These are phyloP conservation scores for Phellopilus nigrolimitatus DNA, from an alignment of 1,284 basidiomycete species.

Conservation along the genomic window DNA sequence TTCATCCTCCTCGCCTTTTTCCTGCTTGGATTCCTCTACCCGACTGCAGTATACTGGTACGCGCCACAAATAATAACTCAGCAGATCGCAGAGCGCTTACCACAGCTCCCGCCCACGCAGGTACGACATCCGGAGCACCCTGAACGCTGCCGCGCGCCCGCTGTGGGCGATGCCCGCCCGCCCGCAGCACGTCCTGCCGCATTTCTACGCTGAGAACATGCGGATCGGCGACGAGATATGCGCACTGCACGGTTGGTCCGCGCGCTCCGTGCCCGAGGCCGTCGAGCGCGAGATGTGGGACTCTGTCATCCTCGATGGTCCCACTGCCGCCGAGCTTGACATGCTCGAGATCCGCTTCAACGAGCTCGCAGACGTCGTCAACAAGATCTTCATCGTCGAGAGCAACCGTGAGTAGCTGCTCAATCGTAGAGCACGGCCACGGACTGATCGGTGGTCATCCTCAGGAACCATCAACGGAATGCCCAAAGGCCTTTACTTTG, in stretches of 20 bases:
- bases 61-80: no score
- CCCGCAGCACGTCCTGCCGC: conserved; percentile 24
- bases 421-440: background rate
- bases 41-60: conserved; percentile 17
- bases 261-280: conserved; percentile 4
- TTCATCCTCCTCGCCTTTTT: conserved; percentile 15
- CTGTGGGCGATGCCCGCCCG: conserved; percentile 48
- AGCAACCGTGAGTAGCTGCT: conserved; percentile 26
- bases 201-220: conserved; percentile 27
- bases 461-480: conserved; percentile 28
- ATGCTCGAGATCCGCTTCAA: conserved; percentile 38
- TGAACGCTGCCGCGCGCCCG: conserved; percentile 59
- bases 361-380: conserved; percentile 35
- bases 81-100: no score
- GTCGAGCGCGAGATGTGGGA: conserved; percentile 28
- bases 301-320: conserved; percentile 30
- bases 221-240: conserved; percentile 22
- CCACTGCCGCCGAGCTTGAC: conserved; percentile 33
- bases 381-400: conserved; percentile 37
- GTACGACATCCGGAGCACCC: conserved; percentile 42
- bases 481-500: conserved; percentile 30
- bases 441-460: background rate
- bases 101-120: conserved; percentile 18
- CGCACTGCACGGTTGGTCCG: conserved; percentile 29
- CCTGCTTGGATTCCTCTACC: conserved; percentile 12